These are phyloP conservation scores for Crepidotus variabilis DNA, from an alignment of 768 basidiomycete genomes.

Conservation along the genomic window DNA sequence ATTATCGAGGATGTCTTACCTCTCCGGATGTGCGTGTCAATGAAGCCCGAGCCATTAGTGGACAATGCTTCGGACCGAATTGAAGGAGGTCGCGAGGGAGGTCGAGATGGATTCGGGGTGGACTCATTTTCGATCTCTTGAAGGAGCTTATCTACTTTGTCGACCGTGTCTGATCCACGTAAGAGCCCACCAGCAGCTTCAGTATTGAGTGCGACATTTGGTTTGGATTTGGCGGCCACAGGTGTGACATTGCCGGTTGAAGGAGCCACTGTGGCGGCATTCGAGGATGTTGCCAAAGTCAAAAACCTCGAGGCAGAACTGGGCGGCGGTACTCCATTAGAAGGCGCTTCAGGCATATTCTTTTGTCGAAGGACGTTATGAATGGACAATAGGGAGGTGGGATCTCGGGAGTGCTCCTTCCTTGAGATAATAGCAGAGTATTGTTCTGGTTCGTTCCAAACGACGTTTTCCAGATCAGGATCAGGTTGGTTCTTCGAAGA, in stretches of 20 bases:
- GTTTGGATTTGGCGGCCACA: conserved; percentile 50
- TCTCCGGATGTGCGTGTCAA: conserved; percentile 26
- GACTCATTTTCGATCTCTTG: conserved; percentile 30
- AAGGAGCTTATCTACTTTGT: conserved; percentile 37
- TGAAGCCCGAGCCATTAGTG: background rate
- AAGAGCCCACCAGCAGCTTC: conserved; percentile 50
- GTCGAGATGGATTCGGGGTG: conserved; percentile 26
- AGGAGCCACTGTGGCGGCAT: conserved; percentile 1
- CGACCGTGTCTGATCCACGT: conserved; percentile 28
- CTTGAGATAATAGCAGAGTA: conserved; percentile 58
- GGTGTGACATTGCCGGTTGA: conserved; percentile 17
- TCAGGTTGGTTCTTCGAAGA: conserved; percentile 41
- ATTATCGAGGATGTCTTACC: conserved; percentile 38
- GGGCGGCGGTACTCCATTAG: conserved; percentile 4
- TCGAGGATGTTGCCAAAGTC: conserved; percentile 16
- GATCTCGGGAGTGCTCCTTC: conserved; percentile 62
- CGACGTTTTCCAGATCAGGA: conserved; percentile 53
- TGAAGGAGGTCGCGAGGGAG: conserved; percentile 22
- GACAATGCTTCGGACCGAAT: conserved; percentile 13
- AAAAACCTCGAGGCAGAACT: conserved; percentile 10
- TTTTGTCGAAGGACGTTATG: conserved; percentile 61
- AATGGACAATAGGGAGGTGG: conserved; percentile 51
- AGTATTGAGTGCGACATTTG: conserved; percentile 52
- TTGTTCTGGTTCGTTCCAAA: conserved; percentile 60
- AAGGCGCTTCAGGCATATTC: conserved; percentile 22